phyloP scores from a whole-genome alignment of 495 filamentous ascomycete genomes.

The Lasiosphaeria ovina region DNA sequence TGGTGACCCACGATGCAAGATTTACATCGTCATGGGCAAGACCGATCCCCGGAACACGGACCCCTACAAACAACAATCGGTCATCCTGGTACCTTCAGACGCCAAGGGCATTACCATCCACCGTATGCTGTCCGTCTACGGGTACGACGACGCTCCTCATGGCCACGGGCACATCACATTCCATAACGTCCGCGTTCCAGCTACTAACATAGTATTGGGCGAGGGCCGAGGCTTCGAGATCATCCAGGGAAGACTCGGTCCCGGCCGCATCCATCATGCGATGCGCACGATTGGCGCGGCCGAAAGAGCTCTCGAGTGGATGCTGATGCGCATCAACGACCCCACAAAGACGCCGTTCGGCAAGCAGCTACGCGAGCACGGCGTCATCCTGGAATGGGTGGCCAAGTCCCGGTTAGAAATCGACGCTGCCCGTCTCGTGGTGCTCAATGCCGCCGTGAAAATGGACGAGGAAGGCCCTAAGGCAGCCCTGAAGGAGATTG shows the following conservation, averaged over 20 bases:
- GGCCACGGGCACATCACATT: slow-evolving; percentile 89
- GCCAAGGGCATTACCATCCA: slow-evolving; percentile 76
- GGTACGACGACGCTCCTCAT: slow-evolving; percentile 92
- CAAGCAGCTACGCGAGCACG: slow-evolving; percentile 74
- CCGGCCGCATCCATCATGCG: slow-evolving; percentile 90
- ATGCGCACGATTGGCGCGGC: slow-evolving; percentile 89
- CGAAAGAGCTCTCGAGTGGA: slow-evolving; percentile 81
- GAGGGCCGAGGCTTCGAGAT: slow-evolving; percentile 95
- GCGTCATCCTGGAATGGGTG: slow-evolving; percentile 91
- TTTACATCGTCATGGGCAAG: slow-evolving; percentile 95
- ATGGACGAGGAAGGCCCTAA: slow-evolving; percentile 82
- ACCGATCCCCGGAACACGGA: slow-evolving; percentile 67
- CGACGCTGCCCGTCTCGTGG: slow-evolving; percentile 79
- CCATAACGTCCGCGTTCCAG: slow-evolving; percentile 78
- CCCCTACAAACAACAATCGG: slow-evolving; percentile 82
- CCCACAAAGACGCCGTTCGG: slow-evolving; percentile 82
- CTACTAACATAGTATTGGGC: slow-evolving; percentile 75
- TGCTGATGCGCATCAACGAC: slow-evolving; percentile 87
- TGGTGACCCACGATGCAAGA: slow-evolving; percentile 81
- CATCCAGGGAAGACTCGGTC: slow-evolving; percentile 88
- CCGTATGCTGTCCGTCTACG: slow-evolving; percentile 85
- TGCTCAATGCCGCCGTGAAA: slow-evolving; percentile 86
- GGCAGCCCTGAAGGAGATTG: slow-evolving; percentile 77
- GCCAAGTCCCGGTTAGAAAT: slow-evolving; percentile 87
- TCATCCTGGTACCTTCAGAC: slow-evolving; percentile 76